A percentile compares a stretch with the other conserved stretches of the same genome.
These are phyloP conservation scores for Akanthomyces lecanii DNA, from an alignment of 2,329 filamentous ascomycete species.

Conservation along the genomic window DNA sequence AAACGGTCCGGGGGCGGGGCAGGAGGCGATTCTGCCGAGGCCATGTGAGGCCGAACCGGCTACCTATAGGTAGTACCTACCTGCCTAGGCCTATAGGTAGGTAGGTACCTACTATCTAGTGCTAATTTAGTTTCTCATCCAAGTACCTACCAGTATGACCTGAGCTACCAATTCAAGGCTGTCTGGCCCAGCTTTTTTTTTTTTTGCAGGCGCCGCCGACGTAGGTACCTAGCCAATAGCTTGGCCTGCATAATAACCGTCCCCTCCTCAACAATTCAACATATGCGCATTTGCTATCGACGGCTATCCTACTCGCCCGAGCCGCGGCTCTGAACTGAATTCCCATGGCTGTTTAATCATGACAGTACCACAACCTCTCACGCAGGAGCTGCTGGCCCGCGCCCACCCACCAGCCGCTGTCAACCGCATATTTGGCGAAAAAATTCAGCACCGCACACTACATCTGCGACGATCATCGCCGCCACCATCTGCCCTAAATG, in stretches of 20 bases:
- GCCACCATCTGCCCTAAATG: constrained; percentile 47
- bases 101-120: too few species aligned
- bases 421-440: constrained; percentile 70
- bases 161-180: neutral
- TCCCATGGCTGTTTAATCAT: neutral
- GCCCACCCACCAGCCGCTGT: constrained; percentile 74
- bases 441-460: constrained; percentile 77
- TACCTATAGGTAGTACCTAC: neutral
- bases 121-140: too few species aligned
- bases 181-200: constrained; percentile 1
- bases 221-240: neutral
- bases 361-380: constrained; percentile 37
- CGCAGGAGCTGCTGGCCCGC: constrained; percentile 64
- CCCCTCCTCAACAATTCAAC: constrained; percentile 14
- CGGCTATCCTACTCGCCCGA: neutral
- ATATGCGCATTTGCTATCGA: neutral
- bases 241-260: neutral
- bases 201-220: neutral
- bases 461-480: constrained; percentile 74
- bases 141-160: too few species aligned
- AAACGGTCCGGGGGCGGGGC: constrained; percentile 16
- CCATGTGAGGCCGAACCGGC: constrained; percentile 14
- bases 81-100: too few species aligned
- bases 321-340: neutral
- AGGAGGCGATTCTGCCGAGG: constrained; percentile 13